phyloP scores from a whole-genome alignment of 1,139 yeast genomes.

The Casaregolazyma suthepensis region DNA sequence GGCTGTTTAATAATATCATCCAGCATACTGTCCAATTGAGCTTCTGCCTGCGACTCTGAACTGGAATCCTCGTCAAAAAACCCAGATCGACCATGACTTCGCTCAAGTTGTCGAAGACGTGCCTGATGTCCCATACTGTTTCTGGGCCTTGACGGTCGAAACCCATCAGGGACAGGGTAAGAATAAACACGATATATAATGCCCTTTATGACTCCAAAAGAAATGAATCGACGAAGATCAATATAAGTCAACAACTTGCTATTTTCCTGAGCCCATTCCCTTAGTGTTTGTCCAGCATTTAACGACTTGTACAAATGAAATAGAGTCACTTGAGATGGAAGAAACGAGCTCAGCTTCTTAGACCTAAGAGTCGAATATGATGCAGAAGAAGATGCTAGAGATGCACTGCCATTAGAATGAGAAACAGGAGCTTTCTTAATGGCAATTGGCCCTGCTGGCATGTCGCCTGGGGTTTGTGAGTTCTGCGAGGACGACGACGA shows the following conservation, averaged over 20 bases:
- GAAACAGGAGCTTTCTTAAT: conserved; percentile 3
- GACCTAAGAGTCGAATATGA: conserved; percentile 19
- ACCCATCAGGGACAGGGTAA: conserved; percentile 54
- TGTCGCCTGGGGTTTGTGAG: neutral
- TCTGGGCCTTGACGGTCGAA: conserved; percentile 14
- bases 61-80: conserved; percentile 6
- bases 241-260: conserved; percentile 52
- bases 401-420: conserved; percentile 10
- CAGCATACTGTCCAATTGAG: conserved; percentile 38
- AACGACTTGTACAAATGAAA: conserved; percentile 73
- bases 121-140: conserved; percentile 15
- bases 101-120: conserved; percentile 6
- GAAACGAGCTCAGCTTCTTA: conserved; percentile 8
- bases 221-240: conserved; percentile 76
- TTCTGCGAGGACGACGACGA: conserved; percentile 3
- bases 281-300: conserved; percentile 70
- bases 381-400: conserved; percentile 18
- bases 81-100: conserved; percentile 4
- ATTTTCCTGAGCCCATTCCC: conserved; percentile 76
- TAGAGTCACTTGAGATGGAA: conserved; percentile 42
- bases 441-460: conserved; percentile 4
- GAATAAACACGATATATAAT: conserved; percentile 74
- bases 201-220: conserved; percentile 81
- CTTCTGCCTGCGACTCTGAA: conserved; percentile 9
- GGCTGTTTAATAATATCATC: conserved; percentile 48